These are phyloP conservation scores for Colletotrichum tropicicola DNA, from an alignment of 2,329 filamentous ascomycete genomes.

Conservation along the genomic window DNA sequence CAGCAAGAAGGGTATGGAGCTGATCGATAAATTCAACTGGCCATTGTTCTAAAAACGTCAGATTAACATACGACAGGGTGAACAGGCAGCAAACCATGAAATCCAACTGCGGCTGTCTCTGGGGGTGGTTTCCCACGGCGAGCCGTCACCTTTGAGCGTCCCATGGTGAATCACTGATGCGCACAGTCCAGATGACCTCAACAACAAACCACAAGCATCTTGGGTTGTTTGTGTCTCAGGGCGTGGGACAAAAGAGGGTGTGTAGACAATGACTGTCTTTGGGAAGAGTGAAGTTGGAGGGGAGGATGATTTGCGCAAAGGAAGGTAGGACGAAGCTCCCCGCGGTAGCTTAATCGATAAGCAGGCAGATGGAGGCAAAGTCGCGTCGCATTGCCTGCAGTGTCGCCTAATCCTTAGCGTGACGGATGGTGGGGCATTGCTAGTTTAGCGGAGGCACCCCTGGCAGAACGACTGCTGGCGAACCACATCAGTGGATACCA, in stretches of 20 bases:
- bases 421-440: slow-evolving; percentile 20
- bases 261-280: no score
- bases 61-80: background rate
- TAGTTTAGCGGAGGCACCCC: slow-evolving; percentile 19
- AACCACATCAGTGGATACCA: background rate
- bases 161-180: slow-evolving; percentile 4
- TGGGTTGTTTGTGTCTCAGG: background rate
- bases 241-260: no score
- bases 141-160: slow-evolving; percentile 12
- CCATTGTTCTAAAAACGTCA: slow-evolving; percentile 14
- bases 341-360: slow-evolving; percentile 28
- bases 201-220: background rate
- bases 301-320: background rate
- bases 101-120: background rate
- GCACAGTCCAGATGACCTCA: background rate
- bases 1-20: background rate
- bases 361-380: slow-evolving; percentile 14
- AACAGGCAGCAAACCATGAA: slow-evolving; percentile 14
- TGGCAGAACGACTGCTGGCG: background rate
- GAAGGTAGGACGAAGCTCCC: background rate
- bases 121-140: slow-evolving; percentile 3
- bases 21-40: slow-evolving; percentile 11
- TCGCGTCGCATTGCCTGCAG: slow-evolving; percentile 4
- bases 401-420: slow-evolving; percentile 4
- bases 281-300: background rate